Conservation (phyloP, 148 eudicot genomes). For the Vaccinium corymbosum region DNA sequence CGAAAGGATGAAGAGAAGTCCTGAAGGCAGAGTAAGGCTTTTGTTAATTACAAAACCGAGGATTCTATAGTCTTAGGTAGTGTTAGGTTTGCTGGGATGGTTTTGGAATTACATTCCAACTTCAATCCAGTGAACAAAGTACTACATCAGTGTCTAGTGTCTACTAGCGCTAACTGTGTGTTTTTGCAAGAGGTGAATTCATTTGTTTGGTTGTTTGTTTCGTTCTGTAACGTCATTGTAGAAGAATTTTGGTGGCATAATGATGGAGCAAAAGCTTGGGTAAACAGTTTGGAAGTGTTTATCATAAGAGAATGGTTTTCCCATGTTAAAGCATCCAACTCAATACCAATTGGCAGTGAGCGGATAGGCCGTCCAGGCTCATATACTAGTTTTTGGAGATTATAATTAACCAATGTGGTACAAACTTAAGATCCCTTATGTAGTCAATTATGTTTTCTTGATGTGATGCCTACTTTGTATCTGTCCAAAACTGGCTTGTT, state of each 20-base stretch:
- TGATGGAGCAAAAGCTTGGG: neutral
- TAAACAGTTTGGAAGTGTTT: neutral
- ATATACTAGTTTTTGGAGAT: too few relatives aligned
- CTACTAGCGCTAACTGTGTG: neutral
- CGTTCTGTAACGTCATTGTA: neutral
- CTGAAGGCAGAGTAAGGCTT: constrained; percentile 78
- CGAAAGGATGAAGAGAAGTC: constrained; percentile 77
- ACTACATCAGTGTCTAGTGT: neutral
- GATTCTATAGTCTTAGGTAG: neutral
- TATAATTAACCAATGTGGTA: too few relatives aligned
- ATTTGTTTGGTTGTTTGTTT: neutral
- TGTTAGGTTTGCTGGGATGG: neutral
- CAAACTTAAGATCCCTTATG: neutral
- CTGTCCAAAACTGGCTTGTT: neutral
- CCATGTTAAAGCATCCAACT: too few relatives aligned
- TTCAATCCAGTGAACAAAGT: neutral
- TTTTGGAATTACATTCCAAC: neutral
- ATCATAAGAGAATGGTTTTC: neutral
- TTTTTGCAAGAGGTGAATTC: neutral
- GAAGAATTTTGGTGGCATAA: neutral
- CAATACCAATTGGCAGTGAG: too few relatives aligned
- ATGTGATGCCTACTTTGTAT: neutral
- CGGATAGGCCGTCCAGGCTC: too few relatives aligned
- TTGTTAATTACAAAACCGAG: neutral
- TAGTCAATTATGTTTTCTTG: neutral